These are phyloP conservation scores for Ogataea populi-albae DNA, from an alignment of 805 yeast species.

Conservation along the genomic window DNA sequence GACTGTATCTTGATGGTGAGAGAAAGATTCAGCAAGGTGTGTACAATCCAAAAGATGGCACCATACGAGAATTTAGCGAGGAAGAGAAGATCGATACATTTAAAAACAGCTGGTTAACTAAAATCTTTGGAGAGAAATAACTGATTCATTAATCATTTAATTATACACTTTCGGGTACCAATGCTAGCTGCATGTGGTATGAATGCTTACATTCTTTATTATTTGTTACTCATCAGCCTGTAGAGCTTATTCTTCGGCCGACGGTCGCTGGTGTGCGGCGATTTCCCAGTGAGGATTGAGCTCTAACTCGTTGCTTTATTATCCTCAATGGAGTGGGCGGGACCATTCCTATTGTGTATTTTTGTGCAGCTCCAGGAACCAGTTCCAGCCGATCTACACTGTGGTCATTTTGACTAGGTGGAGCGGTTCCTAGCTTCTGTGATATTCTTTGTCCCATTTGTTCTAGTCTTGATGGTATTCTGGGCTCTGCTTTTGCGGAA, in stretches of 20 bases:
- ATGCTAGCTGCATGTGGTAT: too few species aligned
- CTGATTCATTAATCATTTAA: too few species aligned
- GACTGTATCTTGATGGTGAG: constrained; percentile 39
- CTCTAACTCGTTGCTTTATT: constrained; percentile 22
- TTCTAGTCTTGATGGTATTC: constrained; percentile 20
- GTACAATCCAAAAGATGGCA: constrained; percentile 41
- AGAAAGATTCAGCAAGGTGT: constrained; percentile 46
- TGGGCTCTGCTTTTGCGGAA: too few species aligned
- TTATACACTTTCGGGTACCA: too few species aligned
- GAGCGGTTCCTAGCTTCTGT: constrained; percentile 6
- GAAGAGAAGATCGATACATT: constrained; percentile 40
- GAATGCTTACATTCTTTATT: too few species aligned
- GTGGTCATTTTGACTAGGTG: constrained; percentile 1
- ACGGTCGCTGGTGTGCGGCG: not conserved
- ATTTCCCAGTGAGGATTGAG: constrained; percentile 21
- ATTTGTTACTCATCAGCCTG: not conserved
- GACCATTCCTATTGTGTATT: constrained; percentile 11
- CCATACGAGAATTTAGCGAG: constrained; percentile 40
- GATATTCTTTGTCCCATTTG: constrained; percentile 6
- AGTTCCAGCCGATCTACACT: too few species aligned
- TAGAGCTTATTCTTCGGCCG: constrained; percentile 9
- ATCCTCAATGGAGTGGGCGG: constrained; percentile 22
- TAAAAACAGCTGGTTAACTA: constrained; percentile 37
- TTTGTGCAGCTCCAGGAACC: constrained; percentile 1
- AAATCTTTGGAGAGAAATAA: constrained; percentile 43